Conservation (phyloP, 2,329 filamentous ascomycete genomes). For the Fusarium sp. region DNA sequence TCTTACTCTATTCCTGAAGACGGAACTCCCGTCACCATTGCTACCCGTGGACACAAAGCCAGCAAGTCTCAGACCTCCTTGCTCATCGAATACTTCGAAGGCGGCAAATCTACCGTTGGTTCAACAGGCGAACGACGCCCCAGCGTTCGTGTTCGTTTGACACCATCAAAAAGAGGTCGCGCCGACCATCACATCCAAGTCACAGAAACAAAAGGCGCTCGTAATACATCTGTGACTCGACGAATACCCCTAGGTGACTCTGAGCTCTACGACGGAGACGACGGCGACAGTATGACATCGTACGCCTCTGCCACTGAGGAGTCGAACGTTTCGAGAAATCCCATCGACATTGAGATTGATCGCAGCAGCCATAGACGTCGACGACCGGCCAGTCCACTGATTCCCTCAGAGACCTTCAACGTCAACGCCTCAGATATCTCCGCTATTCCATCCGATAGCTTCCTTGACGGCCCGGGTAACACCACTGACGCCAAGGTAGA, state of each 20-base stretch:
- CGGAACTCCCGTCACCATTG: constrained; percentile 92
- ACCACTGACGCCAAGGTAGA: constrained; percentile 59
- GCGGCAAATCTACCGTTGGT: constrained; percentile 70
- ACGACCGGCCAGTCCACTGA: constrained; percentile 76
- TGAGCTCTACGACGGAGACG: constrained; percentile 65
- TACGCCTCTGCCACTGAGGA: constrained; percentile 84
- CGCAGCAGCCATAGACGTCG: constrained; percentile 68
- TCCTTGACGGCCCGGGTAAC: constrained; percentile 69
- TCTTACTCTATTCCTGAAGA: constrained; percentile 86
- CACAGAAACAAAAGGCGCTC: constrained; percentile 80
- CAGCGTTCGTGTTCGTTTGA: constrained; percentile 83
- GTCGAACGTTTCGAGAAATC: constrained; percentile 80
- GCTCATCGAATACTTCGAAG: constrained; percentile 95
- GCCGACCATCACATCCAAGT: constrained; percentile 86
- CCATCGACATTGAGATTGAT: constrained; percentile 91
- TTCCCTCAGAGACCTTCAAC: constrained; percentile 72
- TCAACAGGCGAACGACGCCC: constrained; percentile 77
- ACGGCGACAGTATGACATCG: constrained; percentile 77
- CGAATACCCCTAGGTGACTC: constrained; percentile 66
- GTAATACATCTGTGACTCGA: constrained; percentile 71
- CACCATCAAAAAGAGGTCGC: constrained; percentile 76
- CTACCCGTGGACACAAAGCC: constrained; percentile 74
- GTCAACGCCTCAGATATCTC: constrained; percentile 87
- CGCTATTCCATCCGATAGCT: constrained; percentile 74
- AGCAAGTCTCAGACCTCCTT: constrained; percentile 86